phyloP scores from a whole-genome alignment of 2,329 filamentous ascomycete genomes.

The Coccinonectria pachysandricola region DNA sequence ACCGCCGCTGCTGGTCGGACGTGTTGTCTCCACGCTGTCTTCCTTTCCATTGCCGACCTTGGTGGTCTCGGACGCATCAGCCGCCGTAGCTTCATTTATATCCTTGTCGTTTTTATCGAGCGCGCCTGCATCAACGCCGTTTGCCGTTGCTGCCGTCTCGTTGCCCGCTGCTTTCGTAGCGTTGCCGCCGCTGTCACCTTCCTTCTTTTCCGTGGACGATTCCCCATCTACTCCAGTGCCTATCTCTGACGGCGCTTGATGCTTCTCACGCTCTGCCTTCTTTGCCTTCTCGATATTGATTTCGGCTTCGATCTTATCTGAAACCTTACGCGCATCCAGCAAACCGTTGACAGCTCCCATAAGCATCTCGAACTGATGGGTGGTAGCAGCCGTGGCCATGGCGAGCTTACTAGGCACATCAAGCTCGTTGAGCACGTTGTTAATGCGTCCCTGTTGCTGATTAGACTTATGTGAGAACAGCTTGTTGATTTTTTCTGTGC shows the following conservation, averaged over 20 bases:
- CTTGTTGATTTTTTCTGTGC: conserved; percentile 72
- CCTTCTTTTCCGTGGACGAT: conserved; percentile 5
- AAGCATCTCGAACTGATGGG: conserved; percentile 60
- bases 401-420: conserved; percentile 59
- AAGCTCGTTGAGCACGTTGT: conserved; percentile 59
- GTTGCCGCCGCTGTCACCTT: conserved; percentile 6
- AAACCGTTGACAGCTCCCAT: conserved; percentile 57
- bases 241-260: conserved; percentile 9
- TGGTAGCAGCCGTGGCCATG: conserved; percentile 65
- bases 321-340: conserved; percentile 62
- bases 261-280: conserved; percentile 41
- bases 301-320: conserved; percentile 67
- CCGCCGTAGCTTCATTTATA: conserved; percentile 7
- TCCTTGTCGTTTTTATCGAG: conserved; percentile 11
- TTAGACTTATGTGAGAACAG: conserved; percentile 67
- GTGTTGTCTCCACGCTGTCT: conserved; percentile 11
- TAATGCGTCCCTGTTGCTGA: conserved; percentile 66
- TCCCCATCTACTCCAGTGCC: too few species aligned
- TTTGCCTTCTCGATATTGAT: conserved; percentile 50
- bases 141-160: conserved; percentile 7
- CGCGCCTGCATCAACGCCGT: conserved; percentile 9
- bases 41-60: conserved; percentile 12
- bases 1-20: conserved; percentile 30
- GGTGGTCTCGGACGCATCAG: conserved; percentile 2
- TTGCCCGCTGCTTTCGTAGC: conserved; percentile 6